Conservation (phyloP, 1,139 yeast genomes). For the Debaryomyces sp. region DNA sequence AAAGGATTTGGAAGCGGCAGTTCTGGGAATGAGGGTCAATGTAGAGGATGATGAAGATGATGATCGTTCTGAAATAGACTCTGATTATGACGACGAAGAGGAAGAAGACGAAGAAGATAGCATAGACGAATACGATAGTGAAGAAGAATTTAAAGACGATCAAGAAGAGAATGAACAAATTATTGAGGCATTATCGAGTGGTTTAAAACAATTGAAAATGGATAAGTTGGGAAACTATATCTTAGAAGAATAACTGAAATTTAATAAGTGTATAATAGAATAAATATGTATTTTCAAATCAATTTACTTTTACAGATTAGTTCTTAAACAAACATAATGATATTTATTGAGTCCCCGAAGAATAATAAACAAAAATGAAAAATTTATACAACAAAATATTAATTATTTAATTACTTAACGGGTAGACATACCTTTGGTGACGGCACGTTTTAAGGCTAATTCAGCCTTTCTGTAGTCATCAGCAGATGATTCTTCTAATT, state of each 20-base stretch:
- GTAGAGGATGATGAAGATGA: conserved; percentile 35
- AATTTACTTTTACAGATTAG: not conserved
- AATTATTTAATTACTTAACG: conserved; percentile 60
- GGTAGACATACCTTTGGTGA: conserved; percentile 98
- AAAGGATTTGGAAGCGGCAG: conserved; percentile 75
- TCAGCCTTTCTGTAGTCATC: conserved; percentile 99
- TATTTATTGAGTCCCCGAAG: conserved; percentile 23
- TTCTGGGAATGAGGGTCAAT: conserved; percentile 59
- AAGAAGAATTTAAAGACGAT: conserved; percentile 33
- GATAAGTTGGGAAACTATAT: conserved; percentile 82
- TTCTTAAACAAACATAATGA: conserved; percentile 8
- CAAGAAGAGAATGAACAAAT: conserved; percentile 73
- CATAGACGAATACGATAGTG: conserved; percentile 31
- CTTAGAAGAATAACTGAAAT: conserved; percentile 40
- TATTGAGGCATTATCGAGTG: conserved; percentile 65
- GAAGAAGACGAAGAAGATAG: conserved; percentile 23
- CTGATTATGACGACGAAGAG: conserved; percentile 30
- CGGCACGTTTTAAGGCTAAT: conserved; percentile 98
- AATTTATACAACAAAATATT: conserved; percentile 23
- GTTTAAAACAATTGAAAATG: conserved; percentile 66
- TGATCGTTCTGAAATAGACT: conserved; percentile 27
- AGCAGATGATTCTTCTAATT: conserved; percentile 93
- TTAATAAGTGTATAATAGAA: conserved; percentile 5
- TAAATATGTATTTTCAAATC: not conserved
- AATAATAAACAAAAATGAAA: conserved; percentile 22